These are phyloP conservation scores for Triadica sebifera DNA, from an alignment of 345 rosid genomes.

Conservation along the genomic window DNA sequence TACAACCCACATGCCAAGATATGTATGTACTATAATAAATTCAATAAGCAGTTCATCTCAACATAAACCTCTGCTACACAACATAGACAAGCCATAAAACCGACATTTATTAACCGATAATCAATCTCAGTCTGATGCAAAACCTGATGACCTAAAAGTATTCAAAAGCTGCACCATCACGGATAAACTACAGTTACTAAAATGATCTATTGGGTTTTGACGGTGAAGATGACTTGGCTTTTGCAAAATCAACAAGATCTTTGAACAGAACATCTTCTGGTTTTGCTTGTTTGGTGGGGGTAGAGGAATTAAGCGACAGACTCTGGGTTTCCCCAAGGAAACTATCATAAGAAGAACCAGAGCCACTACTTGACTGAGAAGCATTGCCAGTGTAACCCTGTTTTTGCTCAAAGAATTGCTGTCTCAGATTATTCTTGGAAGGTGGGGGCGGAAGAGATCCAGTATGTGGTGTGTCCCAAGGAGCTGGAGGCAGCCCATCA, in stretches of 20 bases:
- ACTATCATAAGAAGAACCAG: slow-evolving; percentile 54
- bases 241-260: slow-evolving; percentile 87
- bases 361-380: slow-evolving; percentile 46
- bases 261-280: slow-evolving; percentile 87
- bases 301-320: slow-evolving; percentile 56
- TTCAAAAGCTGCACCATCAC: slow-evolving; percentile 33
- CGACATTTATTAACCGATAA: slow-evolving; percentile 20
- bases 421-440: slow-evolving; percentile 65
- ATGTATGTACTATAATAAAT: slow-evolving; percentile 17
- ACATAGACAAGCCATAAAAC: slow-evolving; percentile 27
- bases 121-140: slow-evolving; percentile 23
- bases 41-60: slow-evolving; percentile 20
- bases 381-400: slow-evolving; percentile 15
- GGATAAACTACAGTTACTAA: slow-evolving; percentile 29
- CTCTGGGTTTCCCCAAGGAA: slow-evolving; percentile 61
- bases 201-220: slow-evolving; percentile 70
- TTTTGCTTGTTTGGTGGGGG: slow-evolving; percentile 55
- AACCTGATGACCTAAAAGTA: slow-evolving; percentile 26
- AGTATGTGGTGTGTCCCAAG: slow-evolving; percentile 56
- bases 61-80: slow-evolving; percentile 20
- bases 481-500: slow-evolving; percentile 70
- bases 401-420: slow-evolving; percentile 52
- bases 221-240: slow-evolving; percentile 72
- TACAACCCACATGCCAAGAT: slow-evolving; percentile 21
- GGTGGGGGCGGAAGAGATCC: slow-evolving; percentile 75